phyloP scores from a whole-genome alignment of 2,329 filamentous ascomycete genomes.

The Fusarium brevicatenulatum region DNA sequence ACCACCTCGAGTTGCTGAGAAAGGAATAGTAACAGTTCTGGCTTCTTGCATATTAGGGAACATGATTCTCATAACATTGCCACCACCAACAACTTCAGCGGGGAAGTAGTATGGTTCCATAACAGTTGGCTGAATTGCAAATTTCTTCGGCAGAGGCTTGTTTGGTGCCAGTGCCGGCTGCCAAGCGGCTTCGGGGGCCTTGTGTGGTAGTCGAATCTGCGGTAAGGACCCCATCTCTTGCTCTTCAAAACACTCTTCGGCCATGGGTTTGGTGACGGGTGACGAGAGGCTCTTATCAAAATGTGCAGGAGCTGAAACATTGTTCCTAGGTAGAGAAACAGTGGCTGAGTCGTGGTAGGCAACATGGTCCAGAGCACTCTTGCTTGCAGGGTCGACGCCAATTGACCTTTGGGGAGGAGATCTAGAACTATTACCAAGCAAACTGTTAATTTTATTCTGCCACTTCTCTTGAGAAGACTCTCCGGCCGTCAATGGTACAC shows the following conservation, averaged over 20 bases:
- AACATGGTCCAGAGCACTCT: constrained; percentile 70
- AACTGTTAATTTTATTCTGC: constrained; percentile 86
- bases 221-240: constrained; percentile 84
- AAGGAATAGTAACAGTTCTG: constrained; percentile 53
- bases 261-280: constrained; percentile 72
- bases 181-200: constrained; percentile 71
- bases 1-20: constrained; percentile 46
- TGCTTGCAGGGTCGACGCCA: constrained; percentile 74
- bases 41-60: constrained; percentile 56
- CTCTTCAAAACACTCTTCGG: constrained; percentile 83
- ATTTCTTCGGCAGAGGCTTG: constrained; percentile 64
- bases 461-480: constrained; percentile 64
- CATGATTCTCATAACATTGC: constrained; percentile 52
- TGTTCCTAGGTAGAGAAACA: constrained; percentile 69
- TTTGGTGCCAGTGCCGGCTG: constrained; percentile 64
- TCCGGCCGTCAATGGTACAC: constrained; percentile 38
- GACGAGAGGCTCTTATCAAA: constrained; percentile 55
- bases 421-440: constrained; percentile 74
- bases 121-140: constrained; percentile 54
- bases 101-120: constrained; percentile 51
- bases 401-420: constrained; percentile 67
- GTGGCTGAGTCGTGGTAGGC: constrained; percentile 65
- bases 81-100: constrained; percentile 48
- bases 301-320: constrained; percentile 12
- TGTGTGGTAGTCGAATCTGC: constrained; percentile 72